phyloP scores from a whole-genome alignment of 345 rosid genomes.

The Hypericum perforatum region DNA sequence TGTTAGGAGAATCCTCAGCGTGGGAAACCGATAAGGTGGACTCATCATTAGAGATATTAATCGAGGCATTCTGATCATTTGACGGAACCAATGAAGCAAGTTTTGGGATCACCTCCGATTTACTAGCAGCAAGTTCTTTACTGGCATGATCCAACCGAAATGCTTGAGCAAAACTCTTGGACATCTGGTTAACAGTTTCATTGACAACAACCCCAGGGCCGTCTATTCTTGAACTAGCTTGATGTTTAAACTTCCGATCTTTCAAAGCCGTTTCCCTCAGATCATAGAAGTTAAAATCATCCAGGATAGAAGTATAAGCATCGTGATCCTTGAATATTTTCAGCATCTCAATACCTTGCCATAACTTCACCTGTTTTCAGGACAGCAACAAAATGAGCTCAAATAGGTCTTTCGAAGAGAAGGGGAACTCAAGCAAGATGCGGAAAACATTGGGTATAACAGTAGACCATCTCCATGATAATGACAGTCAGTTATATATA shows the following conservation, averaged over 20 bases:
- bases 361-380: constrained; percentile 42
- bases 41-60: no score
- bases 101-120: background rate
- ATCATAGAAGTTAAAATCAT: constrained; percentile 54
- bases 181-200: constrained; percentile 28
- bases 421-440: no score
- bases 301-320: constrained; percentile 42
- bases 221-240: constrained; percentile 12
- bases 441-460: no score
- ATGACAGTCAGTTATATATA: no score
- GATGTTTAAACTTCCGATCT: constrained; percentile 35
- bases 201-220: constrained; percentile 16
- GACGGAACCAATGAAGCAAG: background rate
- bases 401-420: no score
- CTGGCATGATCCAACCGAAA: constrained; percentile 11
- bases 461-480: no score
- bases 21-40: no score
- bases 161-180: constrained; percentile 29
- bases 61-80: no score
- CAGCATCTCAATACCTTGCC: constrained; percentile 61
- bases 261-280: constrained; percentile 41
- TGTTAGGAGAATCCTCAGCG: no score
- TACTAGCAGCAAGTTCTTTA: constrained; percentile 4
- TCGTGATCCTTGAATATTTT: constrained; percentile 54
- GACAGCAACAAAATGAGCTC: background rate